Evolutionary conservation across 208 protist genomes (phyloP).

Genomic region (Leishmania arabica): DNA sequence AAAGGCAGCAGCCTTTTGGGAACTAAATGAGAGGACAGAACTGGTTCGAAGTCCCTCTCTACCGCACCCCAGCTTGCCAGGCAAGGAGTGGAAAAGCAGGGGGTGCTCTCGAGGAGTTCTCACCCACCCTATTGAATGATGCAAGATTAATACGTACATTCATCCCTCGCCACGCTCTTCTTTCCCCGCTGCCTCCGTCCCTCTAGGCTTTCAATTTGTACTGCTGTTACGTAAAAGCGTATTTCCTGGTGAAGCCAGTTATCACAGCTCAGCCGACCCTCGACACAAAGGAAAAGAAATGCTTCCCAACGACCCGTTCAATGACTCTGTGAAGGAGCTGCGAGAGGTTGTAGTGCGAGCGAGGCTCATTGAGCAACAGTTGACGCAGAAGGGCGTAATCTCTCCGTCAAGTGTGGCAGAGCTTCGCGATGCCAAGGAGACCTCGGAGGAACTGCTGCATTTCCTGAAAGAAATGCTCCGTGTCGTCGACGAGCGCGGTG

Average conservation of each 20-base stretch:
- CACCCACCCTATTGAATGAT: background rate
- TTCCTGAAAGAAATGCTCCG: conserved; percentile 60
- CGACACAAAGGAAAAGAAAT: conserved; percentile 12
- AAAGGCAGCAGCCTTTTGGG: background rate
- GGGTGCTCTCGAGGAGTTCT: background rate
- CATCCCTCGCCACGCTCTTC: background rate
- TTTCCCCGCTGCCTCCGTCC: background rate
- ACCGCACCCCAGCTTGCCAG: background rate
- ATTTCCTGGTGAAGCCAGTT: background rate
- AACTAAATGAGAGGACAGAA: background rate
- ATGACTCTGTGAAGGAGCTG: conserved; percentile 73
- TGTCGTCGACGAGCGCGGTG: conserved; percentile 66
- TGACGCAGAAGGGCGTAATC: conserved; percentile 63
- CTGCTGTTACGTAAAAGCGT: background rate
- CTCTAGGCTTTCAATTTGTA: background rate
- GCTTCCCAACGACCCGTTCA: conserved; percentile 63
- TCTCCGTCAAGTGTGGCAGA: conserved; percentile 38
- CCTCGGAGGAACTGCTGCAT: conserved; percentile 55
- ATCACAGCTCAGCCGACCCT: background rate
- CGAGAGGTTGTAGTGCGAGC: conserved; percentile 50
- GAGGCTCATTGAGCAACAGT: conserved; percentile 52
- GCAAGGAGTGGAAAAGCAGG: background rate
- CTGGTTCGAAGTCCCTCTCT: background rate
- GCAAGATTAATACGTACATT: background rate
- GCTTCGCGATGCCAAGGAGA: conserved; percentile 39